These are phyloP conservation scores for Zygoascus hellenicus DNA, from an alignment of 1,139 yeast species.

Conservation along the genomic window DNA sequence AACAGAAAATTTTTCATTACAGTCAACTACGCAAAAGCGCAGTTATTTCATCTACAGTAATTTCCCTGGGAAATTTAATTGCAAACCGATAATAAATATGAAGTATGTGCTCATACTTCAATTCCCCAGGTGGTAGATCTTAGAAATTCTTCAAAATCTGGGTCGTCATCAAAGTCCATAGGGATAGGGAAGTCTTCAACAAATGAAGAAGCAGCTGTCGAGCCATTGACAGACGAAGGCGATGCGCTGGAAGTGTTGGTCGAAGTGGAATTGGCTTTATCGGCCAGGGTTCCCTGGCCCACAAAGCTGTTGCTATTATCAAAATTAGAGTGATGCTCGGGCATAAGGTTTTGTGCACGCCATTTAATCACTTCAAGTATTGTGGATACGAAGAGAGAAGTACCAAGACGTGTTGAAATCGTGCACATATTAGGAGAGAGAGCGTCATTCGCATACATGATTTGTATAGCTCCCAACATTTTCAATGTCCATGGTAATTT, in stretches of 20 bases:
- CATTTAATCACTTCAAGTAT: constrained; percentile 9
- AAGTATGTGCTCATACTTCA: background rate
- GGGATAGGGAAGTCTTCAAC: background rate
- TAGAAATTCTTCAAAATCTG: constrained; percentile 7
- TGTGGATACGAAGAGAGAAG: constrained; percentile 14
- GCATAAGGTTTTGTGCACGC: background rate
- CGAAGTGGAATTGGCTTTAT: background rate
- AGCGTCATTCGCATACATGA: constrained; percentile 12
- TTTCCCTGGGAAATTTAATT: no score
- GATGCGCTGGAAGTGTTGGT: background rate
- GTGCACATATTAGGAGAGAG: constrained; percentile 13
- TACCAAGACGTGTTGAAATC: constrained; percentile 14
- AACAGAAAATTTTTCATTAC: no score
- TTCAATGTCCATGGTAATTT: constrained; percentile 4
- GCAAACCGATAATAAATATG: background rate
- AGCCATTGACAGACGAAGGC: background rate
- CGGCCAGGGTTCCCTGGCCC: background rate
- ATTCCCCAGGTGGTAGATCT: background rate
- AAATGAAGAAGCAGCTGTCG: background rate
- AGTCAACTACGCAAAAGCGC: no score
- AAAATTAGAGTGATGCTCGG: no score
- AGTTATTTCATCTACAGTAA: no score
- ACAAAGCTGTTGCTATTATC: no score
- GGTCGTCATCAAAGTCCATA: constrained; percentile 8
- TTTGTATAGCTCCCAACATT: background rate